Evolutionary conservation across 2,329 filamentous ascomycete species (phyloP).

Genomic region (Xylaria polymorpha): DNA sequence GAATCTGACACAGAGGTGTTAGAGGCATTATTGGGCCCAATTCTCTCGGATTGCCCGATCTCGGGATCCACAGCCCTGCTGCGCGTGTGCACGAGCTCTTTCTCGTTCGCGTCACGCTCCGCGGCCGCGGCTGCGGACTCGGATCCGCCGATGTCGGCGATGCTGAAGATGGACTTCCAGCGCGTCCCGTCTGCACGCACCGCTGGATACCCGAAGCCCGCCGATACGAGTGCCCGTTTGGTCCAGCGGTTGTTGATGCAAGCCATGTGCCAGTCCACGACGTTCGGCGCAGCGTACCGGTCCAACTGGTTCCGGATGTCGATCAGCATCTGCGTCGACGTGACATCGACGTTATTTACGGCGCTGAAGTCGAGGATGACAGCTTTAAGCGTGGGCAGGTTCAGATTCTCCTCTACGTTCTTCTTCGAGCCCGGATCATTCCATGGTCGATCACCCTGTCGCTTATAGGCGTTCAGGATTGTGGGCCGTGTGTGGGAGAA

Average conservation of each 20-base stretch:
- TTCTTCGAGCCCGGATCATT: conserved; percentile 84
- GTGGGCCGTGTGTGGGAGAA: conserved; percentile 80
- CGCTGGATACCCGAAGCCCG: conserved; percentile 87
- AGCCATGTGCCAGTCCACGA: conserved; percentile 96
- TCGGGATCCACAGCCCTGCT: conserved; percentile 35
- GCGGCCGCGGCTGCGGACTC: conserved; percentile 76
- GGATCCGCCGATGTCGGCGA: conserved; percentile 83
- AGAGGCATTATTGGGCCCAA: conserved; percentile 44
- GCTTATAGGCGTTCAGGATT: conserved; percentile 72
- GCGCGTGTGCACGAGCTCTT: conserved; percentile 46
- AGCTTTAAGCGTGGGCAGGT: conserved; percentile 81
- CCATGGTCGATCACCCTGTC: conserved; percentile 86
- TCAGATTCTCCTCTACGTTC: conserved; percentile 58
- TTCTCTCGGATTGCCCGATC: conserved; percentile 43
- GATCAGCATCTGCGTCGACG: conserved; percentile 90
- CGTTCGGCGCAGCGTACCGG: conserved; percentile 80
- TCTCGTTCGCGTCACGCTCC: conserved; percentile 71
- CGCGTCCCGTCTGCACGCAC: conserved; percentile 64
- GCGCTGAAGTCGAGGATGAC: conserved; percentile 93
- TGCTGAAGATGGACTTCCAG: conserved; percentile 96
- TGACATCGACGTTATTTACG: conserved; percentile 94
- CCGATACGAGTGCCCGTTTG: conserved; percentile 86
- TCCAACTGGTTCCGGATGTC: conserved; percentile 96
- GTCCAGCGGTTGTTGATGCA: conserved; percentile 95
- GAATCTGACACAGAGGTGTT: conserved; percentile 42